Evolutionary conservation across 192 early-diverging fungal species (phyloP), one percentile per base, ranked within the genome.

Genomic region (Coemansia sp.): DNA sequence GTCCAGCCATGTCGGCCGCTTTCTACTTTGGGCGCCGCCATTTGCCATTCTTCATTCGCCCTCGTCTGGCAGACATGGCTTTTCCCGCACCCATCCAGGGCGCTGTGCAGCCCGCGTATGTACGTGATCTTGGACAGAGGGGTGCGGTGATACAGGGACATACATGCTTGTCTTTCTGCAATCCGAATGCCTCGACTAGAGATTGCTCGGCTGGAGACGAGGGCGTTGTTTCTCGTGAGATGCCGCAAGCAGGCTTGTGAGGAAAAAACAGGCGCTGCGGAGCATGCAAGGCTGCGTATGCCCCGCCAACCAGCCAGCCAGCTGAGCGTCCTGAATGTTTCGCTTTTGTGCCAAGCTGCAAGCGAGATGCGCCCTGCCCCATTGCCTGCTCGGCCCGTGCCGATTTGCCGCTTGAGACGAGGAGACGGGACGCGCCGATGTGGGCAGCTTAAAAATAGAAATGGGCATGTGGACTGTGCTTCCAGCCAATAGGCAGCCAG

Each of bases 361-460:
- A 36, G 23, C 26, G 25, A 19, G n/a, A 46, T n/a, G 46, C 21
- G 17, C 26, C 36, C 21, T 49, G n/a, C 17, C 44, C 59, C 19
- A 31, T 19, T 19, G n/a, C 14, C 47, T 49, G 17, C 49, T 14
- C 20, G 36, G 26, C 26, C 22, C 23, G 26, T 14, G 23, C 55
- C 25, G 21, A 21, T 49, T 49, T 26, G 23, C 59, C 59, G 46
- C 46, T 60, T 26, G 48, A 60, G 59, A 60, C 48, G 59, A 49
- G 59, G 59, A 60, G 48, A 60, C 19, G 28, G 15, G 26, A 28
- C 42, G 26, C 17, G 47, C 20, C 26, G 44, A 28, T 28, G 48
- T 20, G 25, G 36, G 36, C 42, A 60, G 28, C n/a, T 49, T 60
- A 60, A 60, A 60, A 60, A 60, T 60, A 60, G 59, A 48, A 54